Evolutionary conservation across 768 basidiomycete species (phyloP), one percentile per base, ranked within the genome.

Genomic region (Suillus alpinus): DNA sequence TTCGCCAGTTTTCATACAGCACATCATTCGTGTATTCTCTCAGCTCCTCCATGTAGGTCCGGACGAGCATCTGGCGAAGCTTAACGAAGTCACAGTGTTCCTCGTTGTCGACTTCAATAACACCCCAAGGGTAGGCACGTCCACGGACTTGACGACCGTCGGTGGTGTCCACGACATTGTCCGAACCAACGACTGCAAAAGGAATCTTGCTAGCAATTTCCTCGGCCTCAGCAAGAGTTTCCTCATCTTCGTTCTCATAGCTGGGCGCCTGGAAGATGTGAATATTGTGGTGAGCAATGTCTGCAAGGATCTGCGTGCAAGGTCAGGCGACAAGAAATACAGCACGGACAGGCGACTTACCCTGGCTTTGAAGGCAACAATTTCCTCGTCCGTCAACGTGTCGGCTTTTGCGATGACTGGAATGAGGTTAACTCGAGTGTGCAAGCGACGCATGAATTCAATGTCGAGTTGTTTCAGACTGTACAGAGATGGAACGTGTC

Each of bases 61-160:
- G 86, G 67, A 99, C 91, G 40, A 99, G 90, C 97, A 99, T 98
- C 76, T 98, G 97, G 57, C 97, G 90, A 63, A 99, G 90, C 78
- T 98, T 98, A 76, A 98, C 96, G 73, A 99, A 99, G 75, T 99
- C 97, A 67, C 97, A 99, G 72, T 99, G 97, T 18, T 94, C 92
- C 72, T 98, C 97, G 69, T 99, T 98, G 80, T 99, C 97, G 29
- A 99, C 97, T 73, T 99, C 97, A 65, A 98, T 94, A 55, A 95
- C 89, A 73, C 97, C 97, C 97, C 97, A 99, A 10, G 97, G 97
- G 75, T 99, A 99, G 4, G 86, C 81, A 67, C 97, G 93, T 13
- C 97, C 97, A 65, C 97, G 92, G 53, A 98, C 94, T 75, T 89
- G 81, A 61, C 95, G 91, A 29, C 95, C 95, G 68, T 96, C 94